Percentiles rank a stretch among this genome's conserved stretches.
Evolutionary conservation across 805 yeast species (phyloP).

Genomic region (Metschnikowia kofuensis): DNA sequence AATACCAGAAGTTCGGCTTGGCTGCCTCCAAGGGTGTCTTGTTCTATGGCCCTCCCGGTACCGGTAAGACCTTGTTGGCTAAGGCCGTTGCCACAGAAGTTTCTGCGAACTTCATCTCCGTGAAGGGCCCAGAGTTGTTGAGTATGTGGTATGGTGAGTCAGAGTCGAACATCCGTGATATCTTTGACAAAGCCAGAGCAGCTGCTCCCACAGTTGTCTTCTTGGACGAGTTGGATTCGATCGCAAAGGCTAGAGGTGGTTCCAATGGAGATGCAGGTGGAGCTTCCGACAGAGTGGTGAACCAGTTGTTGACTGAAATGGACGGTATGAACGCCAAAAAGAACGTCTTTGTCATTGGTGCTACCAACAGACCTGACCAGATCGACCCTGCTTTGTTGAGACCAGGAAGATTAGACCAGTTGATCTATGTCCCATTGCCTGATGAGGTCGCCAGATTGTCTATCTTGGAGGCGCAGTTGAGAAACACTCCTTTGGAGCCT

Average conservation of each 20-base stretch:
- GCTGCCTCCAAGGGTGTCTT: constrained; percentile 98
- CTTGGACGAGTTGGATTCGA: constrained; percentile 96
- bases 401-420: constrained; percentile 98
- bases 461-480: constrained; percentile 90
- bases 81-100: constrained; percentile 99
- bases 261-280: constrained; percentile 78
- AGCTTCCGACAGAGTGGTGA: constrained; percentile 93
- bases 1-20: constrained; percentile 95
- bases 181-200: constrained; percentile 97
- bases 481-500: constrained; percentile 98
- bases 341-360: constrained; percentile 98
- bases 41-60: constrained; percentile 99
- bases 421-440: constrained; percentile 97
- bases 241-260: constrained; percentile 96
- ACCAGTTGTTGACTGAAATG: constrained; percentile 95
- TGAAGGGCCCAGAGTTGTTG: constrained; percentile 93
- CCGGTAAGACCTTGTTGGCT: constrained; percentile 97
- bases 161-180: constrained; percentile 95
- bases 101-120: constrained; percentile 95
- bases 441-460: constrained; percentile 93
- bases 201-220: constrained; percentile 99
- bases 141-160: constrained; percentile 99
- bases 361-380: constrained; percentile 99
- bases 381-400: constrained; percentile 97
- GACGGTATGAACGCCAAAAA: constrained; percentile 99